Evolutionary conservation across 2,329 filamentous ascomycete species (phyloP), one percentile per base, ranked within the genome.

Genomic region (Plenodomus lindquistii): DNA sequence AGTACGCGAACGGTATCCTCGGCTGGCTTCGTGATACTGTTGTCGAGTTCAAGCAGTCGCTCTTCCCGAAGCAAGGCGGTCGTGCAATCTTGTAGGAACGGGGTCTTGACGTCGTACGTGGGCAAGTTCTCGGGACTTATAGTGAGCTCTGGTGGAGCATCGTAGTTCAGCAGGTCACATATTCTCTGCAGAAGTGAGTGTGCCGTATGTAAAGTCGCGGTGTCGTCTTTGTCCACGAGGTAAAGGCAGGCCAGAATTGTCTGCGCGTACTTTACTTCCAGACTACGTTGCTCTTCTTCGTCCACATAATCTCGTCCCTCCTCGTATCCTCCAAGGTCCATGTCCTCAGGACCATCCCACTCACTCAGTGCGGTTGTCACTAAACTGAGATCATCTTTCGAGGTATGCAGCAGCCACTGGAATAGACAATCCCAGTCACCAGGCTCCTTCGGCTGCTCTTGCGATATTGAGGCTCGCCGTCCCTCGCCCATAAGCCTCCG

Each of bases 261-360:
- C 48, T 85, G 85, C 36, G 84, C 85, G 66, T 90, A 92, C 40
- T 82, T 80, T 31, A 76, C 73, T 59, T 86, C 80, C 4, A 91
- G 75, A 53, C 83, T 79, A 27, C 77, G 74, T 56, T 84, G 81
- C 38, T 83, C 77, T 2, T 82, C 76, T 40, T 88, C 84, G 40
- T 81, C 79, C 40, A 90, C 67, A 73, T 83, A 83, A 40, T 78
- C 70, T 2, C 75, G 76, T 7, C 69, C 69, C 21, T 75, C 72
- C 35, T 80, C 79, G 56, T 80, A 82, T 11, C 81, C 82, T 3
- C 85, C 86, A 4, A 90, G 67, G 56, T 91, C 86, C 39, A 87
- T 79, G 62, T 92, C 88, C 6, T 76, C 76, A 0, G 88, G 87
- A 0, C 88, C 89, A 59, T 86, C 83, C 88, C 88, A 93, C 55